These are phyloP conservation scores for Eutrema heterophyllum DNA, from an alignment of 345 rosid genomes.

Conservation along the genomic window DNA sequence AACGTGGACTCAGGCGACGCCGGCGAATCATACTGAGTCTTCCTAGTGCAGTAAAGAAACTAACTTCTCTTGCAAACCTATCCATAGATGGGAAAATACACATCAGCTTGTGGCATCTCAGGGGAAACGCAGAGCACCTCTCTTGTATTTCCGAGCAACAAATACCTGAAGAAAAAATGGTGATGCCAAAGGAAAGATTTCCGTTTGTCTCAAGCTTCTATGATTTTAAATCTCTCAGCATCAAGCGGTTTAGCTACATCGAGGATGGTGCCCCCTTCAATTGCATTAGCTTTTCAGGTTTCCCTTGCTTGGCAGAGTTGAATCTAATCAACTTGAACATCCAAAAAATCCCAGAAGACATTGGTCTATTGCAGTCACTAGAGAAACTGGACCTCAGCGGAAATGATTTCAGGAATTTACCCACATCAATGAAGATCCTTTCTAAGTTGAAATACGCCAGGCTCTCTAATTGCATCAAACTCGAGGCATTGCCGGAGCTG, in stretches of 20 bases:
- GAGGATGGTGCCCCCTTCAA: not conserved
- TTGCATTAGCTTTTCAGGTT: not conserved
- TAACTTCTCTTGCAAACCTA: not conserved
- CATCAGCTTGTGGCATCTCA: not conserved
- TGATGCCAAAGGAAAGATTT: not conserved
- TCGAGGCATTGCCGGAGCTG: not conserved
- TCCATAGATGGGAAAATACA: slow-evolving; percentile 12
- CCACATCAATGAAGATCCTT: not conserved
- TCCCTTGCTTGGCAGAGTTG: not conserved
- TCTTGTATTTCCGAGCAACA: not conserved
- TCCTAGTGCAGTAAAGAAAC: not conserved
- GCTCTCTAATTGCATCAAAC: not conserved
- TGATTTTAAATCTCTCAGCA: not conserved
- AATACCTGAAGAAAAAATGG: not conserved
- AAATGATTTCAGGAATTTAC: not conserved
- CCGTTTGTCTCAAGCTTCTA: not conserved
- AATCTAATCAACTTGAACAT: slow-evolving; percentile 18
- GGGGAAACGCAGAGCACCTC: slow-evolving; percentile 15
- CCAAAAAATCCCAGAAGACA: not conserved
- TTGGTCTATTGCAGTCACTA: not conserved
- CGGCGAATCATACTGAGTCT: not conserved
- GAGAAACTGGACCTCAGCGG: slow-evolving; percentile 10
- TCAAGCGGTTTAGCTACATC: slow-evolving; percentile 7
- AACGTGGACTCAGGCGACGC: not conserved
- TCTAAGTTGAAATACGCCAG: not conserved